phyloP scores from a whole-genome alignment of 768 basidiomycete genomes.

The Cystofilobasidium macerans region DNA sequence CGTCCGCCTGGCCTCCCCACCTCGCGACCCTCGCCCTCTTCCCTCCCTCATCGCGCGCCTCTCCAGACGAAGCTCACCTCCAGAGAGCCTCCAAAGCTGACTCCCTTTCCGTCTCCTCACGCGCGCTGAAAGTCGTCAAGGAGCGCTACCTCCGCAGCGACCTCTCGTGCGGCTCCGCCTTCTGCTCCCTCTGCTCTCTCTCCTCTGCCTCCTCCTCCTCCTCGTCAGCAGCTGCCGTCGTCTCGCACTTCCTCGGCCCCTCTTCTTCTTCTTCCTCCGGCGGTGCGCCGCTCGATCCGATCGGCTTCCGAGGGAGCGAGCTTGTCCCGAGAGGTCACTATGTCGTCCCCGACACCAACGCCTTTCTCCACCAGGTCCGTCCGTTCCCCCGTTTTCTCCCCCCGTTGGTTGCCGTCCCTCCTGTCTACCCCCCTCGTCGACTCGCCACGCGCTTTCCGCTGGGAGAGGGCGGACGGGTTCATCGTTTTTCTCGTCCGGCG shows the following conservation, averaged over 20 bases:
- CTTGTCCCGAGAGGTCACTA: slow-evolving; percentile 46
- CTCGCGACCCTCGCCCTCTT: too few relatives aligned
- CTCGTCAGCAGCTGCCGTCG: too few relatives aligned
- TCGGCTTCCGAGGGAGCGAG: slow-evolving; percentile 43
- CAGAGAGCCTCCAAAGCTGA: neutral
- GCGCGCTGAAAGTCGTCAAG: slow-evolving; percentile 53
- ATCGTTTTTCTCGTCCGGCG: too few relatives aligned
- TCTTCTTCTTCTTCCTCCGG: too few relatives aligned
- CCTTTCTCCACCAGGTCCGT: slow-evolving; percentile 75
- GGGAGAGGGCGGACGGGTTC: too few relatives aligned
- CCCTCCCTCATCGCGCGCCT: neutral
- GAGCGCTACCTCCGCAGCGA: slow-evolving; percentile 91
- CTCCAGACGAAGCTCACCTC: neutral
- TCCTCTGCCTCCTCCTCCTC: too few relatives aligned
- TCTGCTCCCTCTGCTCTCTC: slow-evolving; percentile 63
- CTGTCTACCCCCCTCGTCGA: slow-evolving; percentile 26
- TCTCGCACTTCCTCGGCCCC: too few relatives aligned
- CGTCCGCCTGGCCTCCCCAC: neutral
- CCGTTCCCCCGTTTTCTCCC: neutral
- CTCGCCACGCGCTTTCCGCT: slow-evolving; percentile 1
- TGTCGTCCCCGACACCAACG: slow-evolving; percentile 86
- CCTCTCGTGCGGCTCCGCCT: slow-evolving; percentile 67
- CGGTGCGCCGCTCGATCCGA: slow-evolving; percentile 35
- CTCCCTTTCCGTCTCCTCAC: neutral
- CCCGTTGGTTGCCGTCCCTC: neutral